phyloP scores from a whole-genome alignment of 441 rosid species.

The Adansonia madagascariensis region DNA sequence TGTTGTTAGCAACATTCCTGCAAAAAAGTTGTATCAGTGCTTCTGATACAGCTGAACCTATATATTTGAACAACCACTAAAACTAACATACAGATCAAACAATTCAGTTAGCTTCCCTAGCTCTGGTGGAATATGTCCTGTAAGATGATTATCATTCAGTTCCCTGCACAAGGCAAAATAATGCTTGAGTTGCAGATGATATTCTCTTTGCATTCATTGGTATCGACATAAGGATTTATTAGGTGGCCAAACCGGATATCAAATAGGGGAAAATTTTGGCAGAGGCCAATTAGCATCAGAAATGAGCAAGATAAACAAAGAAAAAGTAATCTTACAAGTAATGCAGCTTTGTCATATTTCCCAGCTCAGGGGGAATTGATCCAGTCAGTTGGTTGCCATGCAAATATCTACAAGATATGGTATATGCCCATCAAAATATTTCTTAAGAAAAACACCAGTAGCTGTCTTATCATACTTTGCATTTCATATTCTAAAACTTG shows the following conservation, averaged over 20 bases:
- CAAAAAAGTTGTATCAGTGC: slow-evolving; percentile 23
- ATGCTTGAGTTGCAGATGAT: slow-evolving; percentile 15
- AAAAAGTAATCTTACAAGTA: slow-evolving; percentile 61
- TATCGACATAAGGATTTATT: background rate
- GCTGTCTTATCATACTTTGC: background rate
- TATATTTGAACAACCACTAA: slow-evolving; percentile 12
- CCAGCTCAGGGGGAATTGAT: slow-evolving; percentile 85
- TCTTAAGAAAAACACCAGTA: slow-evolving; percentile 1
- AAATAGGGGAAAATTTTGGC: background rate
- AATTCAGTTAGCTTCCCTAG: slow-evolving; percentile 94
- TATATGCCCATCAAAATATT: slow-evolving; percentile 5
- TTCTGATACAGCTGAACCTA: background rate
- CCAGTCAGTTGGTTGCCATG: slow-evolving; percentile 80
- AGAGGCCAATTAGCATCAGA: background rate
- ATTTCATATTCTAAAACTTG: background rate
- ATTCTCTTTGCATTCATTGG: background rate
- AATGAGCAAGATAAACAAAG: background rate
- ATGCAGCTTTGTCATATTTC: slow-evolving; percentile 93
- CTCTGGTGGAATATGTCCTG: slow-evolving; percentile 78
- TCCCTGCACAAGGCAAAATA: slow-evolving; percentile 57
- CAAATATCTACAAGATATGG: slow-evolving; percentile 61
- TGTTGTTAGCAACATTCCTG: slow-evolving; percentile 86
- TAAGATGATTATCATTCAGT: slow-evolving; percentile 75
- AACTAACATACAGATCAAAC: slow-evolving; percentile 74
- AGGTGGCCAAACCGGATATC: background rate